Base-by-base conservation (phyloP, 345 rosid genomes). In the Boechera retrofracta region DNA sequence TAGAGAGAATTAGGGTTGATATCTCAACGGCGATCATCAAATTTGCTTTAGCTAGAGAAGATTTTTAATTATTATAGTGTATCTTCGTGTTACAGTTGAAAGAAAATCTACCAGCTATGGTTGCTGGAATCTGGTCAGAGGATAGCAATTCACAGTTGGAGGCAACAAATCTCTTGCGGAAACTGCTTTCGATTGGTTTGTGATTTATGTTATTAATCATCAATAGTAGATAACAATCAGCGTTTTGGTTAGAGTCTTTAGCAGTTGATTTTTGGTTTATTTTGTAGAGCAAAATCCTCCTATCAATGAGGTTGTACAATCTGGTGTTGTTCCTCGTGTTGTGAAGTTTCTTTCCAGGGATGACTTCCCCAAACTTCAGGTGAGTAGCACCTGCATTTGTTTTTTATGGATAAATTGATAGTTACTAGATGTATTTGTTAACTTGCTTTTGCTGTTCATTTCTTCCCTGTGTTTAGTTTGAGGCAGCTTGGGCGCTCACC, bases 401-500 rank as follows among this genome's bases (percentile, higher is more conserved):
- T 71, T 39, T 74, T 33, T 45, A 11, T 75, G 8, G 35, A 63
- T 8, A 52, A 5, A 57, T 10, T 48, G 51, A 47, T 66, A 16
- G 48, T 66, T 64, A 15, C 26, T 39, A 41, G 45, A 32, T 47
- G 15, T 28, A 12, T 64, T 55, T 39, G 31, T 53, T 68, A 55
- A 47, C 60, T 28, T 57, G 55, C 59, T 47, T 64, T 45, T 53
- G 41, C 36, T 52, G 35, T 6, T 59, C 21, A 29, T 61, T 5
- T 77, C 15, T 71, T 39, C 38, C 31, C 12, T 64, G 42, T 76
- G 57, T 31, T 76, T 61, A 90, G 93, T 90, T 90, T 82, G 96
- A 90, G 84, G 93, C 96, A 31, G 96, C 96, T 67, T 90, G 96
- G 96, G 91, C 91, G 10, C 91, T 90, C 54, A 90, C 96, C 52